phyloP scores from a whole-genome alignment of 345 rosid species.

The Lumnitzera littorea region DNA sequence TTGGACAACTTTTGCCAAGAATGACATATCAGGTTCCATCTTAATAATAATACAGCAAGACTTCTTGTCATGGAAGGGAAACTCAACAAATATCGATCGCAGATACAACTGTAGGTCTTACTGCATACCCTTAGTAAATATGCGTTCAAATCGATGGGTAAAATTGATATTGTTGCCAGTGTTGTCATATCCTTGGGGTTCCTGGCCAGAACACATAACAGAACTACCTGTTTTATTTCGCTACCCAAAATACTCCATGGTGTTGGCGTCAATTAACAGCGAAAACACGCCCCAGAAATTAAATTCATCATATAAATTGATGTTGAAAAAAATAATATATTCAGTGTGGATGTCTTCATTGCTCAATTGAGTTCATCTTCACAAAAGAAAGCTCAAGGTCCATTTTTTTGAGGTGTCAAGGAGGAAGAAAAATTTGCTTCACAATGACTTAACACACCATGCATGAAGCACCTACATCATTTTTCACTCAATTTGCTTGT shows the following conservation, averaged over 20 bases:
- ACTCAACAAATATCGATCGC: neutral
- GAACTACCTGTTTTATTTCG: neutral
- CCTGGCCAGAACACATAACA: slow-evolving; percentile 28
- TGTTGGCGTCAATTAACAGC: neutral
- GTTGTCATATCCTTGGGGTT: slow-evolving; percentile 50
- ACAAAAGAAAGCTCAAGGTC: too few relatives aligned
- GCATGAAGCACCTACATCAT: too few relatives aligned
- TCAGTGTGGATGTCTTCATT: too few relatives aligned
- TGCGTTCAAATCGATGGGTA: slow-evolving; percentile 84
- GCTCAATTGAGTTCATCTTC: too few relatives aligned
- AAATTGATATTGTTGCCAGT: slow-evolving; percentile 56
- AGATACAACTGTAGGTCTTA: neutral
- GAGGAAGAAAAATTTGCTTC: too few relatives aligned
- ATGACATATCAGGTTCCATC: slow-evolving; percentile 90
- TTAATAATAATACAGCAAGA: slow-evolving; percentile 17
- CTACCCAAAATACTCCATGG: neutral
- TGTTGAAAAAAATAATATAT: too few relatives aligned
- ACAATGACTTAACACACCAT: too few relatives aligned
- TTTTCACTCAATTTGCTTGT: too few relatives aligned
- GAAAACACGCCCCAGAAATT: neutral
- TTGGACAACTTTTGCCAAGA: slow-evolving; percentile 50
- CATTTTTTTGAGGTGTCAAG: too few relatives aligned
- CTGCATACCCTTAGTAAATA: slow-evolving; percentile 54
- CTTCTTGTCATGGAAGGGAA: slow-evolving; percentile 1
- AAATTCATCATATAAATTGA: too few relatives aligned